Base-by-base conservation (phyloP, 1,284 basidiomycete species). In the Cutaneotrichosporon daszewskae region DNA sequence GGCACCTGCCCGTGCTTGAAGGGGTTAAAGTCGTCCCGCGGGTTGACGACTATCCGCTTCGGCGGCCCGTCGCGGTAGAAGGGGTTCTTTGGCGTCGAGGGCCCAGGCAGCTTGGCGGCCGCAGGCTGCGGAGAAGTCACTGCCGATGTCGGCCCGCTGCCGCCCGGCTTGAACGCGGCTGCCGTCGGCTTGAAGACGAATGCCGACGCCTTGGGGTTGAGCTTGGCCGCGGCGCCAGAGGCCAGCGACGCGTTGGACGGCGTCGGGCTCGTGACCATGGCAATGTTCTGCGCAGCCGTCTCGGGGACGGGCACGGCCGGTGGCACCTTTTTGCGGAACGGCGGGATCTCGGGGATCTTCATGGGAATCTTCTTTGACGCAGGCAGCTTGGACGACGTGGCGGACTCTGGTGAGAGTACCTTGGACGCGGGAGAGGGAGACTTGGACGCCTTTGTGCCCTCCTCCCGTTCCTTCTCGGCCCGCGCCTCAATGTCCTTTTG, bases 11-110 rank as follows among this genome's bases (percentile, higher is more conserved):
- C 45, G 59, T 82, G 79, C 72, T 90, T 89, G 60, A 64, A 92
- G 20, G 90, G 87, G 70, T 91, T 94, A 68, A 95, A 96, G 60
- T 95, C 91, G 58, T 92, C 87, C 71, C 90, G 86, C 59, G 90
- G 77, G 62, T 88, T 84, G 32, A 89, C 80, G 17, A 78, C 75
- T 71, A 85, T 84, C 76, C 88, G 87, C 66, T 84, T 79, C 29
- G 72, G 64, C 19, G 76, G 69, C 28, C 83, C 82, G 31, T 80
- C 76, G 38, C 87, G 86, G 66, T 92, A 95, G 82, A 95, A 96
- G 11, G 85, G 83, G 63, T 92, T 89, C 43, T 58, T 54, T 17
- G 53, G 44, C 32, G 56, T 45, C 14, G 79, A 76, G 2, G 78
- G 48, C 17, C 56, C 40, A 8, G 38, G 38, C 16, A 41, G 39